Percentiles rank a stretch among this genome's conserved stretches.
These are phyloP conservation scores for Arachnopeziza araneosa DNA, from an alignment of 2,329 filamentous ascomycete genomes.

Conservation along the genomic window DNA sequence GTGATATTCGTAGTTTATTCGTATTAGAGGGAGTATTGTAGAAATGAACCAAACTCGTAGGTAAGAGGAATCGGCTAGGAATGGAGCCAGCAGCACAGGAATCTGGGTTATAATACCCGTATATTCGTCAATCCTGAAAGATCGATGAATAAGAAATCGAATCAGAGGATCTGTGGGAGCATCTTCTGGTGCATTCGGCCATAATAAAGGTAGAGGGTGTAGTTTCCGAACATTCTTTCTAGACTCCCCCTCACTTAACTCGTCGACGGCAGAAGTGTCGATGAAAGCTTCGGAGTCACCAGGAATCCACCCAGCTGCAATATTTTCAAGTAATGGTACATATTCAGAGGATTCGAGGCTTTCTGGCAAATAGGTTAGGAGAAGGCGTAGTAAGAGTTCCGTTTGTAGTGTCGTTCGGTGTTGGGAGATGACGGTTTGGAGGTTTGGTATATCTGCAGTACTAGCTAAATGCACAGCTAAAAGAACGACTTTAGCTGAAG, in stretches of 20 bases:
- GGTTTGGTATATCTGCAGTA: constrained; percentile 56
- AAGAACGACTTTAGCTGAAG: constrained; percentile 64
- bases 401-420: constrained; percentile 54
- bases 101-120: constrained; percentile 67
- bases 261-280: constrained; percentile 50
- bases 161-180: constrained; percentile 50
- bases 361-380: constrained; percentile 75
- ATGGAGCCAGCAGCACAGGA: constrained; percentile 62
- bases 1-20: constrained; percentile 67
- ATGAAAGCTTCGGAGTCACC: constrained; percentile 38
- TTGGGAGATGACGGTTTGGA: constrained; percentile 54
- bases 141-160: constrained; percentile 61
- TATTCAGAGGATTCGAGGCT: constrained; percentile 59
- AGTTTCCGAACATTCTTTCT: constrained; percentile 59
- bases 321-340: constrained; percentile 51
- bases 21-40: constrained; percentile 60
- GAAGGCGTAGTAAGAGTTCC: constrained; percentile 63
- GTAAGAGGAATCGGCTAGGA: constrained; percentile 54
- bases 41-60: constrained; percentile 66
- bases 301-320: constrained; percentile 32
- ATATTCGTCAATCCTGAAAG: constrained; percentile 63
- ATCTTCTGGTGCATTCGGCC: constrained; percentile 42
- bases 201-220: constrained; percentile 52
- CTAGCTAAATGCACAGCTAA: constrained; percentile 66
- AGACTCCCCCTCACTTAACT: constrained; percentile 58